Conservation (phyloP, 192 early-diverging fungal species). For the Coemansia sp. region DNA sequence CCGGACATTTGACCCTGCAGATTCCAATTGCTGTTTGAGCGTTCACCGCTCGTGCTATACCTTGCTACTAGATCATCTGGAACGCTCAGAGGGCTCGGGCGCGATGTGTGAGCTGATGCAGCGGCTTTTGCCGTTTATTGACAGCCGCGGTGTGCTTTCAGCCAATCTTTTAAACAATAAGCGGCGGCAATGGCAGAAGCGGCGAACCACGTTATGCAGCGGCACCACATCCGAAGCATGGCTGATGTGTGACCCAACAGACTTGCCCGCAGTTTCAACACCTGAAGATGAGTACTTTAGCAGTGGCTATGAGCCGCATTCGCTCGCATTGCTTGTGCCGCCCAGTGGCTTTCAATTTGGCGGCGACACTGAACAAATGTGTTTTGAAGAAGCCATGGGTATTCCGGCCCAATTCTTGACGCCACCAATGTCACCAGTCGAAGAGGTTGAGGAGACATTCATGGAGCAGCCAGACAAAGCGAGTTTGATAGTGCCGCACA, state of each 20-base stretch:
- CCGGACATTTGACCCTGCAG: constrained; percentile 20
- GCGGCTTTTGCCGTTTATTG: constrained; percentile 19
- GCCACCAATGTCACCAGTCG: constrained; percentile 35
- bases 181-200: neutral
- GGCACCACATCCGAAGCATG: constrained; percentile 8
- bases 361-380: constrained; percentile 2
- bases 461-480: neutral
- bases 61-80: constrained; percentile 27
- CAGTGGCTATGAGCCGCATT: constrained; percentile 3
- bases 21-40: constrained; percentile 28
- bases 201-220: neutral
- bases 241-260: constrained; percentile 50
- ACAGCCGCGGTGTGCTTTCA: constrained; percentile 23
- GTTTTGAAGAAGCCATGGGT: neutral
- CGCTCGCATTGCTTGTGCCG: constrained; percentile 17
- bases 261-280: constrained; percentile 18
- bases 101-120: constrained; percentile 23
- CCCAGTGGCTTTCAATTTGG: neutral
- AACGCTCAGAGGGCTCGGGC: constrained; percentile 28
- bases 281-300: neutral
- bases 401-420: constrained; percentile 43
- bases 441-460: neutral
- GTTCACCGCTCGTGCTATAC: constrained; percentile 52
- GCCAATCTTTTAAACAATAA: constrained; percentile 1
- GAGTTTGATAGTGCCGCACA: neutral